phyloP scores from a whole-genome alignment of 1,284 basidiomycete genomes.

The Xerocomus minutiporus region DNA sequence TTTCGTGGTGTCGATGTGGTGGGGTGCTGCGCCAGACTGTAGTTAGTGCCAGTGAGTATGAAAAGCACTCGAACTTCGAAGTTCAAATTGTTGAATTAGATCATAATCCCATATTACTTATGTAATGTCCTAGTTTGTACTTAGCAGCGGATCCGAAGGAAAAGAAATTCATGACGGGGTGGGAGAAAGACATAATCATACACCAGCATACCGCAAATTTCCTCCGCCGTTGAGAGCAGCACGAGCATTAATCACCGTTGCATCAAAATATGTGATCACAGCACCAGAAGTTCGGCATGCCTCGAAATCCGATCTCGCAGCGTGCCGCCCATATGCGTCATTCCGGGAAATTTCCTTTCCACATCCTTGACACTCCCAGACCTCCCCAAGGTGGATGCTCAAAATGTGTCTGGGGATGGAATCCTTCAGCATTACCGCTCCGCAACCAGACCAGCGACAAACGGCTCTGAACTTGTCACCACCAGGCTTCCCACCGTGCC shows the following conservation, averaged over 20 bases:
- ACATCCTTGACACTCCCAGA: conserved; percentile 15
- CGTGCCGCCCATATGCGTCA: conserved; percentile 12
- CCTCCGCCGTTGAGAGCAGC: conserved; percentile 10
- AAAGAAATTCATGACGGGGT: too few relatives aligned
- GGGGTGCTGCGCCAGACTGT: too few relatives aligned
- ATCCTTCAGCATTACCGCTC: conserved; percentile 16
- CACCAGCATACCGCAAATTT: background rate
- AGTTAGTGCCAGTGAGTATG: too few relatives aligned
- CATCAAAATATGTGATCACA: conserved; percentile 9
- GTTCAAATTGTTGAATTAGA: too few relatives aligned
- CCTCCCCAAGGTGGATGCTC: conserved; percentile 12
- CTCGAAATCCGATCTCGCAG: background rate
- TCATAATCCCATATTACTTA: too few relatives aligned
- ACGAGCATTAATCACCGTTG: conserved; percentile 1
- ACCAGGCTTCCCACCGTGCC: conserved; percentile 15
- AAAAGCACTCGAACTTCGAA: too few relatives aligned
- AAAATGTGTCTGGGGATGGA: conserved; percentile 18
- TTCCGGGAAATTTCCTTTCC: conserved; percentile 3
- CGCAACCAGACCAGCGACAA: conserved; percentile 16
- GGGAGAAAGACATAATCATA: too few relatives aligned
- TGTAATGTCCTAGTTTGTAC: too few relatives aligned
- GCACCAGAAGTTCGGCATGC: conserved; percentile 10
- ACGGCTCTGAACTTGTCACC: conserved; percentile 9
- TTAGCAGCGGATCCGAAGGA: too few relatives aligned
- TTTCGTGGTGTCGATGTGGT: too few relatives aligned